A percentile compares a stretch with the other conserved stretches of the same genome.
phyloP scores from a whole-genome alignment of 768 basidiomycete genomes.

The Boletus patriciae region DNA sequence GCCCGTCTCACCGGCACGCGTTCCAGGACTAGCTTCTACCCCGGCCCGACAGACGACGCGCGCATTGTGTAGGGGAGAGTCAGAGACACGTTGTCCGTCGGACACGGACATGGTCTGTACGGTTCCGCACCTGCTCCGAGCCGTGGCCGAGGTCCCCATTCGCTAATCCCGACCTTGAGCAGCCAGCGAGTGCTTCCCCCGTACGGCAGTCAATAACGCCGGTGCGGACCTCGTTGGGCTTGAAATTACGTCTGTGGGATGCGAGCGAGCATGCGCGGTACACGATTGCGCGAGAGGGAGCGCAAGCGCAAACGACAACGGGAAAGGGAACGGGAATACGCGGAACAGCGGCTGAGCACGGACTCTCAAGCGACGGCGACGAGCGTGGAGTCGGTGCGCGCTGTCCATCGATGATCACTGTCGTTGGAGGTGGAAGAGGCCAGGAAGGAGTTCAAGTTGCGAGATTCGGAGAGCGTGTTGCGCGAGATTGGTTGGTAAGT shows the following conservation, averaged over 20 bases:
- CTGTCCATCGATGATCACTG: too few relatives aligned
- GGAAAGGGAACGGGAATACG: not conserved
- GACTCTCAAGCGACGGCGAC: not conserved
- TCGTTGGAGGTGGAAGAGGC: not conserved
- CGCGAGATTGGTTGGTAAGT: constrained; percentile 21
- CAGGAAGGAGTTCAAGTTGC: constrained; percentile 12
- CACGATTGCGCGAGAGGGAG: constrained; percentile 22
- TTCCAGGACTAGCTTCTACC: constrained; percentile 18
- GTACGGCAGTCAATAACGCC: not conserved
- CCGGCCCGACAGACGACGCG: not conserved
- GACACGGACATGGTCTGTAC: too few relatives aligned
- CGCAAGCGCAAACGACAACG: constrained; percentile 13
- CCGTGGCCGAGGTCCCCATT: too few relatives aligned
- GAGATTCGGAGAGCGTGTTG: constrained; percentile 24
- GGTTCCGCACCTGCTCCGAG: too few relatives aligned
- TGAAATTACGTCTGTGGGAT: constrained; percentile 25
- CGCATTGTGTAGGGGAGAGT: not conserved
- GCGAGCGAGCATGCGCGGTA: constrained; percentile 26
- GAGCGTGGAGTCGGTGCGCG: not conserved
- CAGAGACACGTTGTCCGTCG: constrained; percentile 25
- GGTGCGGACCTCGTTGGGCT: constrained; percentile 11
- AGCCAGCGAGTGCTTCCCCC: not conserved
- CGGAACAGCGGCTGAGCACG: not conserved
- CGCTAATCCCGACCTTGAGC: not conserved
- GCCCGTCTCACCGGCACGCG: constrained; percentile 9